phyloP scores from a whole-genome alignment of 2,329 filamentous ascomycete genomes.

The Rutstroemia sp. region DNA sequence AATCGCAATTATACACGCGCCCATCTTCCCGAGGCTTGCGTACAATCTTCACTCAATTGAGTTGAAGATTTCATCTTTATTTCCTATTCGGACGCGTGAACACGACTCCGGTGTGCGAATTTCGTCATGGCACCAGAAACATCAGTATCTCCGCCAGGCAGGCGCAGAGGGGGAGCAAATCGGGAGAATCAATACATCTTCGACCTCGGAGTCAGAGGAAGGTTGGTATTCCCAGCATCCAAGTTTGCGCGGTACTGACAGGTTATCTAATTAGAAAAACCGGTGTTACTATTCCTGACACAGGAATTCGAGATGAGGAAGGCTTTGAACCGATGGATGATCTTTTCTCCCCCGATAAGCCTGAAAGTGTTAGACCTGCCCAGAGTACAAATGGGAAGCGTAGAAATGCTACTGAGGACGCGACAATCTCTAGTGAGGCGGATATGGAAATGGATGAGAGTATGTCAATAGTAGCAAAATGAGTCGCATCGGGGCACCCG shows the following conservation, averaged over 20 bases:
- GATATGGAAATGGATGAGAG: conserved; percentile 59
- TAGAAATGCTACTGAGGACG: conserved; percentile 28
- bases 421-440: conserved; percentile 43
- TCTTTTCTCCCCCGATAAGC: conserved; percentile 76
- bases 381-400: conserved; percentile 10
- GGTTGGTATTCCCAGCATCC: conserved; percentile 31
- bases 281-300: conserved; percentile 72
- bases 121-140: conserved; percentile 6
- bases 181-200: conserved; percentile 39
- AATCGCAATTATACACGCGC: no score
- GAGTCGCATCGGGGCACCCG: not conserved
- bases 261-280: conserved; percentile 61
- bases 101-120: not conserved
- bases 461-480: conserved; percentile 28
- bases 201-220: conserved; percentile 42
- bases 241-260: conserved; percentile 8
- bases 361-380: conserved; percentile 10
- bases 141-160: conserved; percentile 12
- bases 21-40: no score
- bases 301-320: conserved; percentile 77
- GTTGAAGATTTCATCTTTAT: not conserved
- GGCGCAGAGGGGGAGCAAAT: conserved; percentile 24
- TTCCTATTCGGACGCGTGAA: not conserved
- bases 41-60: not conserved
- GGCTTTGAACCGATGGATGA: conserved; percentile 83